Conservation (phyloP, 352 stramenopile genomes). For the Pythium rhizo-oryzae region DNA sequence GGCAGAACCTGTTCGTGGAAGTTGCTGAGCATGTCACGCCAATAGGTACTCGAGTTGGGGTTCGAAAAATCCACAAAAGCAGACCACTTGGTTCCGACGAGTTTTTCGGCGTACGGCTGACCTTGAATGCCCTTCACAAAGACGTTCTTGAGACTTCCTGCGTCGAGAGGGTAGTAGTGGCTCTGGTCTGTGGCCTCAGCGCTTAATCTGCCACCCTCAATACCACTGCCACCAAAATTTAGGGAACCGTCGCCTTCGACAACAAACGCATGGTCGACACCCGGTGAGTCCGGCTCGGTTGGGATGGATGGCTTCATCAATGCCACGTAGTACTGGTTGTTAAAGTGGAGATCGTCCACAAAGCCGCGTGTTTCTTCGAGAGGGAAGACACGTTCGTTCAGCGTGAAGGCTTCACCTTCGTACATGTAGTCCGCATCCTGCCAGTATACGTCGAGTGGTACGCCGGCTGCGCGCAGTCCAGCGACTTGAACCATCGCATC, state of each 20-base stretch:
- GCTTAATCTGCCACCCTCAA: not conserved
- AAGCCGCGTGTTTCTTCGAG: conserved; percentile 45
- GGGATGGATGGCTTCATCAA: conserved; percentile 71
- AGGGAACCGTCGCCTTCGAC: conserved; percentile 3
- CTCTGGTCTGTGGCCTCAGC: not conserved
- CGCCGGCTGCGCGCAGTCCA: conserved; percentile 37
- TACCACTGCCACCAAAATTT: not conserved
- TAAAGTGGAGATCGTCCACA: conserved; percentile 80
- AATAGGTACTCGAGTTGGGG: conserved; percentile 67
- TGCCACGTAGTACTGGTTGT: conserved; percentile 78
- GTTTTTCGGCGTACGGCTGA: conserved; percentile 66
- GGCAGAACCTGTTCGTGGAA: conserved; percentile 64
- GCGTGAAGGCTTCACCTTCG: conserved; percentile 50
- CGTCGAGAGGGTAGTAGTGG: conserved; percentile 34
- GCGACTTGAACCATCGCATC: conserved; percentile 40
- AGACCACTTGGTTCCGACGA: conserved; percentile 63
- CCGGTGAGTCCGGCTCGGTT: conserved; percentile 4
- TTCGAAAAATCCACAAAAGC: conserved; percentile 89
- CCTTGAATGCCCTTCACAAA: conserved; percentile 80
- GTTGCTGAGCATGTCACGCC: conserved; percentile 57
- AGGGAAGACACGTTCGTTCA: conserved; percentile 63
- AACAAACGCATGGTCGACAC: conserved; percentile 6
- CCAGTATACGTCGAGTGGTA: conserved; percentile 86
- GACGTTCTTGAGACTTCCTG: conserved; percentile 55
- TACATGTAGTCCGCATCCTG: conserved; percentile 73